Evolutionary conservation across 805 yeast genomes (phyloP), one percentile per base, ranked within the genome.

Genomic region (Candida mattraensis): DNA sequence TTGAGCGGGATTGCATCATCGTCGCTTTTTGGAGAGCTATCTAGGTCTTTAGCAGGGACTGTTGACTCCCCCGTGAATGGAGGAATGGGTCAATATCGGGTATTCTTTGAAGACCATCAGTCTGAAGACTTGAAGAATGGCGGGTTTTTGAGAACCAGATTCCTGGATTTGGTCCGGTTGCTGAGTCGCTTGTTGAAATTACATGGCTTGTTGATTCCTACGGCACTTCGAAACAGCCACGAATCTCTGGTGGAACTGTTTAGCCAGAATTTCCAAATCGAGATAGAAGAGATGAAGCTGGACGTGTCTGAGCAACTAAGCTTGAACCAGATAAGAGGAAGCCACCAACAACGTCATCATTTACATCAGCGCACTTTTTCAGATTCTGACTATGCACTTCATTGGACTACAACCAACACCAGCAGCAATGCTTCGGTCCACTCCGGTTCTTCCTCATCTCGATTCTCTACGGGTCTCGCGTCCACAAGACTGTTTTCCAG

Each of bases 31-130:
- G 72, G 73, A 46, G 87, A 79, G 53, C 62, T 84, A 42, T 79
- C 89, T 5, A 69, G 91, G 58, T 78, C 77, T 51, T 64, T 82
- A 37, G 74, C 87, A 3, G 96, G 96, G 27, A 85, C 96, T 0
- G 89, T 88, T 36, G 95, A 87, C 56, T 78, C 96, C 0, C 96
- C 96, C 3, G 91, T 87, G 5, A 87, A 87, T 56, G 96, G 96
- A 22, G 96, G 96, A 39, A 85, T 87, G 45, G 85, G 87, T 2
- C 87, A 83, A 54, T 87, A 84, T 61, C 70, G 89, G 37, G 74
- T 74, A 2, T 86, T 87, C 55, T 76, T 84, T 54, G 60, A 58
- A 23, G 71, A 69, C 24, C 54, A 46, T 15, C 50, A 49, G 9
- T 37, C 47, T n/a, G 46, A 44, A 8, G 51, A 44, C 9, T 9